Percentiles rank a stretch among this genome's conserved stretches.
phyloP scores from a whole-genome alignment of 306 rosid genomes.

The Citrullus amarus region DNA sequence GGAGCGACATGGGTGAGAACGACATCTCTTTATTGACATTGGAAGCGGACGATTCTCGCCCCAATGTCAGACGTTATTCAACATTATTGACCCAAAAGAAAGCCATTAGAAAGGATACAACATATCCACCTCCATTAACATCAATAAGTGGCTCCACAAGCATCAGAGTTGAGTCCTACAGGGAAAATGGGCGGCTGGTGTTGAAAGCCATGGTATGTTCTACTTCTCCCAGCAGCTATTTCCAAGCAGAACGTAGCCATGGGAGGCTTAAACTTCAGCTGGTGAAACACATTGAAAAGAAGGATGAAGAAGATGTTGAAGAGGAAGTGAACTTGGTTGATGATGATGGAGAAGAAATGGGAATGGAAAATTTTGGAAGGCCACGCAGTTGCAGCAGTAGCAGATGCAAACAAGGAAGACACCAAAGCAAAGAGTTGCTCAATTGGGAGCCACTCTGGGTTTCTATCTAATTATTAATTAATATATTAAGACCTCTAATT shows the following conservation, averaged over 20 bases:
- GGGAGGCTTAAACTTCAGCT: slow-evolving; percentile 42
- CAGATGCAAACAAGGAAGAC: slow-evolving; percentile 40
- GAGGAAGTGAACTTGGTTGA: not conserved
- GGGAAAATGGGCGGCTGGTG: slow-evolving; percentile 47
- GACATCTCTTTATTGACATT: slow-evolving; percentile 17
- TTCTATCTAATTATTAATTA: slow-evolving; percentile 17
- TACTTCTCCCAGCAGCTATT: slow-evolving; percentile 7
- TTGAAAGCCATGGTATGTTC: slow-evolving; percentile 28
- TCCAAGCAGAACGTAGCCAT: slow-evolving; percentile 33
- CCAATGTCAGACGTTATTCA: not conserved
- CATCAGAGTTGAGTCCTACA: slow-evolving; percentile 27
- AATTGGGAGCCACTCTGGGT: slow-evolving; percentile 28
- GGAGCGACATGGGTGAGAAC: slow-evolving; percentile 33
- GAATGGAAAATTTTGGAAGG: slow-evolving; percentile 19
- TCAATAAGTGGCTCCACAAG: slow-evolving; percentile 26
- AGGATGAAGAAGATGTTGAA: not conserved
- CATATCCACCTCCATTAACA: slow-evolving; percentile 46
- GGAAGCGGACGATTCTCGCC: not conserved
- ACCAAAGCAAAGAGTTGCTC: not conserved
- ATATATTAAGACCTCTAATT: not conserved
- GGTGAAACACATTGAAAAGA: not conserved
- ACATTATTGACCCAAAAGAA: not conserved
- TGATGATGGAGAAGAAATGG: slow-evolving; percentile 29
- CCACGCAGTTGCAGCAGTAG: slow-evolving; percentile 16
- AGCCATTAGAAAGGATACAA: slow-evolving; percentile 11